Evolutionary conservation across 1,284 basidiomycete genomes (phyloP), one percentile per base, ranked within the genome.

Genomic region (Apiotrichum brassicae): DNA sequence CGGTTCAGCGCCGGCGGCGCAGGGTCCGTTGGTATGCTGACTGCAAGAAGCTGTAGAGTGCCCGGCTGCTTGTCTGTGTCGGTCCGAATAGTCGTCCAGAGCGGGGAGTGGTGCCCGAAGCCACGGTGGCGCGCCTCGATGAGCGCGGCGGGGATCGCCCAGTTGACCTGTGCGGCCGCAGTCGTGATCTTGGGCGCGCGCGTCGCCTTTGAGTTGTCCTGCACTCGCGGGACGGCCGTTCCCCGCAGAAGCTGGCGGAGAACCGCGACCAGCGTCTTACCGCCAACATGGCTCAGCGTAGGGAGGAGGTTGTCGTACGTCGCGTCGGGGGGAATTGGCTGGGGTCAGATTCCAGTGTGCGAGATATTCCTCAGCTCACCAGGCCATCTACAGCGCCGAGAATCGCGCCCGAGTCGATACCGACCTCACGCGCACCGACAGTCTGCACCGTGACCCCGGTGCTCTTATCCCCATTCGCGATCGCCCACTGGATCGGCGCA

Each of bases 401-500:
- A 6, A 78, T 63, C 22, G 70, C 66, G 0, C 77, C 77, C 1
- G 62, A 63, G 56, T 78, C 76, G n/a, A 77, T 66, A 0, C 67
- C 68, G 8, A 52, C 51, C 24, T 63, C 62, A 40, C 51, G 11
- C 51, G 54, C 49, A 2, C 61, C 73, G 19, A 78, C 56, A 9
- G 63, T 64, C 54, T 77, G 76, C 3, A 91, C 77, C 37, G 78
- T 83, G 3, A 88, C 86, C 0, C 85, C 87, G 2, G 84, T 85
- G 50, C 78, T 75, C 13, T 65, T 58, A 43, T 81, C 79, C 1
- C 79, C 79, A 49, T 83, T 80, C 6, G 85, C 74, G 33, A 98
- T 76, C 0, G 86, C 79, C 70, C 85, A 87, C 67, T 97, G 94
- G 32, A 97, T 86, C 0, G 93, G 94, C 2, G 92, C 88, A 0